Conservation (phyloP, 192 early-diverging fungal genomes). For the Coemansia sp. region DNA sequence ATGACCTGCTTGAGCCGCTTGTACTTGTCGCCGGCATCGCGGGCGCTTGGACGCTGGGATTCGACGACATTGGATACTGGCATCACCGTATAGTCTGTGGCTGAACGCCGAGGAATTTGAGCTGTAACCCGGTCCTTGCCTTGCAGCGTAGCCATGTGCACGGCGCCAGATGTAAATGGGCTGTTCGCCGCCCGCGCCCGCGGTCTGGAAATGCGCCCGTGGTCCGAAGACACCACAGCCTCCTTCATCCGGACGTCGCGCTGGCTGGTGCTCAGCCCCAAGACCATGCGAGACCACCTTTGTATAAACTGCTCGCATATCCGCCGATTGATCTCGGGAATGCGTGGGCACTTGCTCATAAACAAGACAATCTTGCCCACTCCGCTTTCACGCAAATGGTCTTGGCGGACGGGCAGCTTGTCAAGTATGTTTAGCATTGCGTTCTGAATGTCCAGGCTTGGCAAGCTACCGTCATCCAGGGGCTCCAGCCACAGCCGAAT, state of each 20-base stretch:
- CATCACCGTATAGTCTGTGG: conserved; percentile 46
- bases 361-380: conserved; percentile 86
- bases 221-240: conserved; percentile 16
- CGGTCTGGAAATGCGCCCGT: conserved; percentile 4
- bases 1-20: conserved; percentile 41
- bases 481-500: conserved; percentile 91
- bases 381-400: conserved; percentile 76
- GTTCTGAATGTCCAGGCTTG: conserved; percentile 83
- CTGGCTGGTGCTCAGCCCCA: conserved; percentile 74
- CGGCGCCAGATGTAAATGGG: conserved; percentile 13
- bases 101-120: conserved; percentile 37
- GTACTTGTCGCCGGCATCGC: conserved; percentile 23
- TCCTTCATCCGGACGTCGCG: conserved; percentile 52
- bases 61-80: conserved; percentile 32
- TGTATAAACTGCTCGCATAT: conserved; percentile 75
- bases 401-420: conserved; percentile 69
- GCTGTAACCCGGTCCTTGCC: conserved; percentile 29
- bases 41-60: conserved; percentile 18
- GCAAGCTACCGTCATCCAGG: conserved; percentile 81
- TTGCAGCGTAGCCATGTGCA: conserved; percentile 22
- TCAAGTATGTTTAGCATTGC: conserved; percentile 70
- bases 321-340: conserved; percentile 65
- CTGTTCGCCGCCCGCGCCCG: conserved; percentile 1
- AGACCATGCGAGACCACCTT: conserved; percentile 83
- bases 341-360: conserved; percentile 81